Evolutionary conservation across 2,329 filamentous ascomycete genomes (phyloP).

Genomic region (Nigrograna mackinnonii): DNA sequence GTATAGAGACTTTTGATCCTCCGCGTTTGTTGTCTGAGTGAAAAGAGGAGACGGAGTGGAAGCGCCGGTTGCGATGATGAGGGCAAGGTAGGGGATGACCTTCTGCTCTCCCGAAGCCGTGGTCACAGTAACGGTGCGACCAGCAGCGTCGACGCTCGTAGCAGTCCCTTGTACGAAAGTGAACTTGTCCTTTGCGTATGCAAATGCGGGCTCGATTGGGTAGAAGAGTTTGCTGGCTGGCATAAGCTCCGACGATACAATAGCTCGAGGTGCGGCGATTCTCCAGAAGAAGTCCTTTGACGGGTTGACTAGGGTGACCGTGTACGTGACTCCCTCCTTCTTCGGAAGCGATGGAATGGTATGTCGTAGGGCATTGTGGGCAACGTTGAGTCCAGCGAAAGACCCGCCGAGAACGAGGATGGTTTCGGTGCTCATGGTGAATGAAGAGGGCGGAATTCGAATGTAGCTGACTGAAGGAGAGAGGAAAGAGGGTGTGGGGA

Average conservation of each 20-base stretch:
- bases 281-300: slow-evolving; percentile 59
- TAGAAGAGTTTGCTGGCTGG: slow-evolving; percentile 54
- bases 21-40: slow-evolving; percentile 42
- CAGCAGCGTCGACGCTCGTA: slow-evolving; percentile 50
- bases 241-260: slow-evolving; percentile 56
- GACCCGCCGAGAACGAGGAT: slow-evolving; percentile 42
- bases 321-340: slow-evolving; percentile 47
- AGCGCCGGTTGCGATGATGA: slow-evolving; percentile 61
- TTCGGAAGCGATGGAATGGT: slow-evolving; percentile 37
- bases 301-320: slow-evolving; percentile 60
- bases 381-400: slow-evolving; percentile 37
- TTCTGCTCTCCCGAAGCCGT: slow-evolving; percentile 36
- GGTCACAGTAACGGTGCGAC: slow-evolving; percentile 47
- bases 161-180: slow-evolving; percentile 57
- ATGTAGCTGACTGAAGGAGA: slow-evolving; percentile 10
- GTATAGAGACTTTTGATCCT: slow-evolving; percentile 30
- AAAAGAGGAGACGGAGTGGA: slow-evolving; percentile 51
- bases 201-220: slow-evolving; percentile 56
- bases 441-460: slow-evolving; percentile 7
- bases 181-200: slow-evolving; percentile 53
- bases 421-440: slow-evolving; percentile 36
- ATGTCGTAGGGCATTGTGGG: slow-evolving; percentile 41
- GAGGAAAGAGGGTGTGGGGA: too few relatives aligned
- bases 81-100: slow-evolving; percentile 53
- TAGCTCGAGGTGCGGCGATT: slow-evolving; percentile 56